phyloP scores from a whole-genome alignment of 139 green algal genomes.

The Microglena sp. region DNA sequence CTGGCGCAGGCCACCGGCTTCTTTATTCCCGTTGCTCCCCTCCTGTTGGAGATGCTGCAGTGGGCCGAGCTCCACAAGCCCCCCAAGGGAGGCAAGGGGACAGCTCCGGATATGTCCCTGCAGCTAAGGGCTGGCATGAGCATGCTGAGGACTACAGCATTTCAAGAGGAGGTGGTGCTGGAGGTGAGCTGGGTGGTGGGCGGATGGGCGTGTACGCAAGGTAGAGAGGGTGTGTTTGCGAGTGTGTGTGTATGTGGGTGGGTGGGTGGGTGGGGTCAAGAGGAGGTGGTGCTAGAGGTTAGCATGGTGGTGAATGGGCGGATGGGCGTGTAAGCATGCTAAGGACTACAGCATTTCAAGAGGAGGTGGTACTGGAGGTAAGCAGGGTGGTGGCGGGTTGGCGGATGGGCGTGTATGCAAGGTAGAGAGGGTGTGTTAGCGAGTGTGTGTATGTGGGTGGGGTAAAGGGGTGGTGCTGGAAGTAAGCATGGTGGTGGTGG shows the following conservation, averaged over 20 bases:
- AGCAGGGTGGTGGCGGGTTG: neutral
- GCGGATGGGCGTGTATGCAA: neutral
- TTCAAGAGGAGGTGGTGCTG: conserved; percentile 75
- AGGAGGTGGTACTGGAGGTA: conserved; percentile 67
- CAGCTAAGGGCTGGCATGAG: conserved; percentile 48
- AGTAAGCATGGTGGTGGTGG: too few relatives aligned
- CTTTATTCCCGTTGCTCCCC: conserved; percentile 68
- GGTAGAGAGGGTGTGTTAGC: neutral
- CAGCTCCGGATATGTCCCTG: conserved; percentile 34
- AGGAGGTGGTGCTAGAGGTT: neutral
- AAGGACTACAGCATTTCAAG: conserved; percentile 53
- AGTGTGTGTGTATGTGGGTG: neutral
- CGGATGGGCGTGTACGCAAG: neutral
- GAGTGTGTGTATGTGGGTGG: neutral
- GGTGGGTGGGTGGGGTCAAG: too few relatives aligned
- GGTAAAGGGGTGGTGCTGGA: neutral
- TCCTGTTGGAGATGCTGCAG: conserved; percentile 78
- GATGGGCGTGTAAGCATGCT: conserved; percentile 27
- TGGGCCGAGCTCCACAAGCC: conserved; percentile 49
- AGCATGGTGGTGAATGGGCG: too few relatives aligned
- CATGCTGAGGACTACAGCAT: conserved; percentile 31
- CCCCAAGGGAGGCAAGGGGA: conserved; percentile 14
- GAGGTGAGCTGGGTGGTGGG: conserved; percentile 29
- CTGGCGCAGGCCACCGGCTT: conserved; percentile 45
- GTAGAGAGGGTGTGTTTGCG: neutral